These are phyloP conservation scores for Sanghuangporus sanghuang DNA, from an alignment of 1,284 basidiomycete genomes.

Conservation along the genomic window DNA sequence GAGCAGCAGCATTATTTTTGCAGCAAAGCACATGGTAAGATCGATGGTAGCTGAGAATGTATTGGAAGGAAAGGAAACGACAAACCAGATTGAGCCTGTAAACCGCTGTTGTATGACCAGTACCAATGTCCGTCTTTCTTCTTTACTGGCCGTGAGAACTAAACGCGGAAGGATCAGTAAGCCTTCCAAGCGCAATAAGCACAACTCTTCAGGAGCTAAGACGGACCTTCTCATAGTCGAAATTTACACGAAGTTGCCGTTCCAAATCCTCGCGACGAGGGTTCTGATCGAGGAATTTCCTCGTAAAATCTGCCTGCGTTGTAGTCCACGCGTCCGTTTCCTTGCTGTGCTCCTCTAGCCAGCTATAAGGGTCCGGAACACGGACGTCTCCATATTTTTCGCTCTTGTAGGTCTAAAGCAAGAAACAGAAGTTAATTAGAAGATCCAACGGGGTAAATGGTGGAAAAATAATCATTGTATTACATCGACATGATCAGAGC, in stretches of 20 bases:
- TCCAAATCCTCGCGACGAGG: conserved; percentile 53
- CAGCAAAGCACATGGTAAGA: not conserved
- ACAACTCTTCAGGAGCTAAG: not conserved
- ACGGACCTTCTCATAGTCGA: conserved; percentile 64
- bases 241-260: conserved; percentile 55
- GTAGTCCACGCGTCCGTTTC: conserved; percentile 65
- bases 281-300: conserved; percentile 56
- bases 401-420: conserved; percentile 47
- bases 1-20: not conserved
- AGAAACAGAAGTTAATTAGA: not conserved
- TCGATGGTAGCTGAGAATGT: not conserved
- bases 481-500: conserved; percentile 58
- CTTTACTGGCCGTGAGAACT: conserved; percentile 60
- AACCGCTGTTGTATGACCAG: conserved; percentile 70
- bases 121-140: conserved; percentile 71
- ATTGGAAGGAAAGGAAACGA: conserved; percentile 4
- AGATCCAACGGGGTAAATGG: not conserved
- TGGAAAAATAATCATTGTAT: not conserved
- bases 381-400: conserved; percentile 51
- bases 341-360: conserved; percentile 57
- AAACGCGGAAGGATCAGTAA: not conserved
- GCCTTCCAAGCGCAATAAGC: conserved; percentile 3
- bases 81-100: conserved; percentile 59
- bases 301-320: conserved; percentile 58
- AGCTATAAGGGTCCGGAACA: conserved; percentile 69